Conservation (phyloP, 805 yeast genomes). For the Barnettozyma siamensis region DNA sequence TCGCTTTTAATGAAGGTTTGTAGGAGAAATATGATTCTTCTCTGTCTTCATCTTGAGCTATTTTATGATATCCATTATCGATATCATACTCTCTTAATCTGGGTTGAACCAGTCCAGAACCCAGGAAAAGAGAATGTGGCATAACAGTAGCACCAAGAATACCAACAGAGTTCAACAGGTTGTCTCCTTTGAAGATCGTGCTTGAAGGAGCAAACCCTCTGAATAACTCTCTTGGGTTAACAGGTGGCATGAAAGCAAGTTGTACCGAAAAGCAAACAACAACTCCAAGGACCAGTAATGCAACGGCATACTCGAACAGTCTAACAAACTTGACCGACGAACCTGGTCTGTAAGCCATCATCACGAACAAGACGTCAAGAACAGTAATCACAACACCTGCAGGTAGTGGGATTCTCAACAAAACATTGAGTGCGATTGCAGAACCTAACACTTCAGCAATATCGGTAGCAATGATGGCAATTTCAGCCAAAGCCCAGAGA, state of each 20-base stretch:
- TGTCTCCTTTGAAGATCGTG: slow-evolving; percentile 48
- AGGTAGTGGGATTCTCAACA: slow-evolving; percentile 68
- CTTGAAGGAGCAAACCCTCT: slow-evolving; percentile 68
- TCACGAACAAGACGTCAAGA: slow-evolving; percentile 71
- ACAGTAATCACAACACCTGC: slow-evolving; percentile 77
- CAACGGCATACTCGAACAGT: slow-evolving; percentile 70
- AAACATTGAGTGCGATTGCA: slow-evolving; percentile 76
- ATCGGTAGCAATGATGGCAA: slow-evolving; percentile 89
- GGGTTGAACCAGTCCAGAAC: slow-evolving; percentile 83
- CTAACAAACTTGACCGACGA: slow-evolving; percentile 71
- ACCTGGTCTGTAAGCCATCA: slow-evolving; percentile 72
- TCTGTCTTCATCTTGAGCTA: slow-evolving; percentile 21
- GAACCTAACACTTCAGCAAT: slow-evolving; percentile 94
- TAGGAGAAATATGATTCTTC: slow-evolving; percentile 42
- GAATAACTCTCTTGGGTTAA: slow-evolving; percentile 41
- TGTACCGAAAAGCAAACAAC: slow-evolving; percentile 77
- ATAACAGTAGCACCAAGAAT: slow-evolving; percentile 90
- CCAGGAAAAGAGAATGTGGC: slow-evolving; percentile 86
- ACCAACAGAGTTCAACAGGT: slow-evolving; percentile 70
- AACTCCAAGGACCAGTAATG: slow-evolving; percentile 64
- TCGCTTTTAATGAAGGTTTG: slow-evolving; percentile 68
- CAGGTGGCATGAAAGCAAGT: slow-evolving; percentile 46
- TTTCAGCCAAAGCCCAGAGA: slow-evolving; percentile 74
- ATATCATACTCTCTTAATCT: slow-evolving; percentile 71
- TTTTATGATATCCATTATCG: slow-evolving; percentile 43